Evolutionary conservation across 352 stramenopile genomes (phyloP).

Genomic region (Pythium periplocum): DNA sequence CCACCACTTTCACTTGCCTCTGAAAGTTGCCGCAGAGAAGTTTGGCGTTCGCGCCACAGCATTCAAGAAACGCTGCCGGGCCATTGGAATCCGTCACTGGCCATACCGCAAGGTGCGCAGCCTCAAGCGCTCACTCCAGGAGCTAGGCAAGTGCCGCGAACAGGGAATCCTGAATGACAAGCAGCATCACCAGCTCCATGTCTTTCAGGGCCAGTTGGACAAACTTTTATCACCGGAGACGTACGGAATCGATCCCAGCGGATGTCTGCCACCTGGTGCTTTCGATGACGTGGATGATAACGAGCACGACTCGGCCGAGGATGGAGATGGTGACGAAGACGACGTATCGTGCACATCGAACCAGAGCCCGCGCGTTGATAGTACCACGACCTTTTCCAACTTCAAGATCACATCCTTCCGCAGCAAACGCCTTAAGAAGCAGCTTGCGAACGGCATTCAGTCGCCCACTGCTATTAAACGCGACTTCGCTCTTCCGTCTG

Average conservation of each 20-base stretch:
- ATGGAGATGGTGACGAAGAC: constrained; percentile 22
- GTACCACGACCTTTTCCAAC: constrained; percentile 19
- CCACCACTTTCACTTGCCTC: constrained; percentile 50
- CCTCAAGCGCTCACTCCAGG: constrained; percentile 50
- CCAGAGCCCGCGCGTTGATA: constrained; percentile 28
- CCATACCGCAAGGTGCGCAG: constrained; percentile 57
- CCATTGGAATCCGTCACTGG: constrained; percentile 60
- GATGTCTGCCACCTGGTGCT: constrained; percentile 28
- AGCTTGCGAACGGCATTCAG: background rate
- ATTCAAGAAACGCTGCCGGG: constrained; percentile 56
- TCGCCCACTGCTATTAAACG: constrained; percentile 4
- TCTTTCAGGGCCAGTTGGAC: constrained; percentile 71
- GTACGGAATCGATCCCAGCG: constrained; percentile 73
- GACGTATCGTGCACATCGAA: constrained; percentile 24
- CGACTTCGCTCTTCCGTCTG: constrained; percentile 17
- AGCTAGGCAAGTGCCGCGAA: constrained; percentile 59
- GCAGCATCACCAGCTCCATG: constrained; percentile 57
- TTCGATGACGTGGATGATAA: constrained; percentile 21
- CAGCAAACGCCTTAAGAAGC: constrained; percentile 19
- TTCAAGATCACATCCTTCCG: constrained; percentile 27
- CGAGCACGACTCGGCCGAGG: constrained; percentile 30
- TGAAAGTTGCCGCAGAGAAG: constrained; percentile 54
- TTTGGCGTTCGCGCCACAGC: constrained; percentile 54
- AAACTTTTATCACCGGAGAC: constrained; percentile 74
- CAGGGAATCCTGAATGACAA: constrained; percentile 69